phyloP scores from a whole-genome alignment of 305 asterid genomes.

The Fraxinus greggii region DNA sequence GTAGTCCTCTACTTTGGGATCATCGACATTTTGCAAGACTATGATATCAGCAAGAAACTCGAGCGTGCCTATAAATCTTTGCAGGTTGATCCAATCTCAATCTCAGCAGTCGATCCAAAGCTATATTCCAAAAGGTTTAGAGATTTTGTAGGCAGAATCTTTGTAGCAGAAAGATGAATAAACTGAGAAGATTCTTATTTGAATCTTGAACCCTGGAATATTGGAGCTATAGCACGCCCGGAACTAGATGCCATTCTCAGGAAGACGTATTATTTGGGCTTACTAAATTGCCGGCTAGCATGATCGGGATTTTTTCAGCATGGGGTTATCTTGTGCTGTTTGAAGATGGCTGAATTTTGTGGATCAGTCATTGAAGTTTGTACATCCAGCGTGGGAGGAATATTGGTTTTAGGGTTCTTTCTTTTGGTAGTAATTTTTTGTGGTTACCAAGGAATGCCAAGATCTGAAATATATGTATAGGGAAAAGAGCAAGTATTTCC shows the following conservation, averaged over 20 bases:
- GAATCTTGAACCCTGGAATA: slow-evolving; percentile 29
- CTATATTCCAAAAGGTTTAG: slow-evolving; percentile 81
- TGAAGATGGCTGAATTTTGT: slow-evolving; percentile 52
- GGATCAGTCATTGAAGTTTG: slow-evolving; percentile 50
- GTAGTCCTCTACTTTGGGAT: slow-evolving; percentile 87
- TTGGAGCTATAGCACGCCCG: neutral
- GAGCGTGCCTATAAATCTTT: slow-evolving; percentile 96
- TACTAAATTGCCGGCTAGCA: slow-evolving; percentile 2
- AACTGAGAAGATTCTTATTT: slow-evolving; percentile 22
- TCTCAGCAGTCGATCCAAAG: slow-evolving; percentile 97
- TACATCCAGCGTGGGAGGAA: slow-evolving; percentile 38
- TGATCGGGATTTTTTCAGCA: neutral
- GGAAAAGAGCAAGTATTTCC: slow-evolving; percentile 45
- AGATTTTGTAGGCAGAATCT: slow-evolving; percentile 75
- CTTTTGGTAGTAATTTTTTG: slow-evolving; percentile 31
- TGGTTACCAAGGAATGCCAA: slow-evolving; percentile 37
- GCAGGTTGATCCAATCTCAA: slow-evolving; percentile 75
- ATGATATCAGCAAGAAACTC: slow-evolving; percentile 88
- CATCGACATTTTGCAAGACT: slow-evolving; percentile 89
- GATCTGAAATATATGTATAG: slow-evolving; percentile 52
- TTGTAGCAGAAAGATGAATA: slow-evolving; percentile 68
- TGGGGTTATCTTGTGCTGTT: neutral
- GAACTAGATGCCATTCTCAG: slow-evolving; percentile 38
- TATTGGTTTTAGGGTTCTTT: slow-evolving; percentile 32
- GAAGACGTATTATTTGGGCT: slow-evolving; percentile 18